Evolutionary conservation across 225 moss, liverwort and hornwort species (phyloP).

Genomic region (Straminergon stramineum): DNA sequence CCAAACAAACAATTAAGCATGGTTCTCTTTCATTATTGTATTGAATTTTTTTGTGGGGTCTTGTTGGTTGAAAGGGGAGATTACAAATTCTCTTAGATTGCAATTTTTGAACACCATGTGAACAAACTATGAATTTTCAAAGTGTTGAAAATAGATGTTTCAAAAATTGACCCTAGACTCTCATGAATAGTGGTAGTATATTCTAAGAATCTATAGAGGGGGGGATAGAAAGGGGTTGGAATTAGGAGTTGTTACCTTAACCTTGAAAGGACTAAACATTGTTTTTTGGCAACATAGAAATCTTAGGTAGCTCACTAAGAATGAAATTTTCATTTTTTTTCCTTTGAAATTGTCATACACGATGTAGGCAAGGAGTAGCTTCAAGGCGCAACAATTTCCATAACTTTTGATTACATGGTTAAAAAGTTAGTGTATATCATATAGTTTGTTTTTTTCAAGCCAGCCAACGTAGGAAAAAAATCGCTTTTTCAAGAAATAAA

Average conservation of each 20-base stretch:
- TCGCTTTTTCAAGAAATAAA: too few species aligned
- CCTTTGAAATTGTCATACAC: too few species aligned
- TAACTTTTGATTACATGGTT: too few species aligned
- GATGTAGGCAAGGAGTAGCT: too few species aligned
- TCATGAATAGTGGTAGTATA: background rate
- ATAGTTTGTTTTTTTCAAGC: too few species aligned
- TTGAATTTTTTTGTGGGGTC: background rate
- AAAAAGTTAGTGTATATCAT: too few species aligned
- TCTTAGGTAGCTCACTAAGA: too few species aligned
- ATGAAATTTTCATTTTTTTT: too few species aligned
- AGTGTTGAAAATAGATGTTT: background rate
- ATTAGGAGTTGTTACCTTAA: background rate
- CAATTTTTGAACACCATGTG: background rate
- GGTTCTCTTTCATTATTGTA: rapidly evolving
- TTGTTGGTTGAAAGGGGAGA: background rate
- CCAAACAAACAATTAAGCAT: rapidly evolving
- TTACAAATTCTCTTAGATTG: rapidly evolving
- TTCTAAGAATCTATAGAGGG: background rate
- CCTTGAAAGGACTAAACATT: too few species aligned
- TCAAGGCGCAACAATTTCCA: too few species aligned
- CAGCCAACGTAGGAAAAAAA: too few species aligned
- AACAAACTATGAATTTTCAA: background rate
- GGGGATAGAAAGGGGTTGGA: background rate
- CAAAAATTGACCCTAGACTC: rapidly evolving
- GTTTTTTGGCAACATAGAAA: too few species aligned